Percentiles rank a stretch among this genome's conserved stretches.
These are phyloP conservation scores for Mortierella antarctica DNA, from an alignment of 192 early-diverging fungal genomes.

Conservation along the genomic window DNA sequence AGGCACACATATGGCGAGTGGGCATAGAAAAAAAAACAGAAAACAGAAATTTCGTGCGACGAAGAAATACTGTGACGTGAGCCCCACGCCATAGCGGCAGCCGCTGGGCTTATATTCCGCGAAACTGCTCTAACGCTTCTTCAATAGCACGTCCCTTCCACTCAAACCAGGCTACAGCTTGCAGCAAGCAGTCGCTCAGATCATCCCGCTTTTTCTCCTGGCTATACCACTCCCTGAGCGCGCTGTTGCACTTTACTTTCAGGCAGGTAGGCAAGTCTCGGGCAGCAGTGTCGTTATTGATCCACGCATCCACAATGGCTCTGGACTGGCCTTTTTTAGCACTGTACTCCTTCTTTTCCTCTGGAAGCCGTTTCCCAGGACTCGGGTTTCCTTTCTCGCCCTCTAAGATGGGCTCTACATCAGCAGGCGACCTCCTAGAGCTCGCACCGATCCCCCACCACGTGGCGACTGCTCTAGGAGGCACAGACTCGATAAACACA, in stretches of 20 bases:
- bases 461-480: slow-evolving; percentile 21
- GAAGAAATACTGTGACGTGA: too few species aligned
- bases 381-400: not conserved
- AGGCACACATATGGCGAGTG: too few species aligned
- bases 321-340: slow-evolving; percentile 4
- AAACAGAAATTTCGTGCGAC: too few species aligned
- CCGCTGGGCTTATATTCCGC: not conserved
- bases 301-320: slow-evolving; percentile 8
- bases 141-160: slow-evolving; percentile 51
- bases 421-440: not conserved
- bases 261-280: too few species aligned
- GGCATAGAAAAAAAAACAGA: too few species aligned
- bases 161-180: slow-evolving; percentile 60
- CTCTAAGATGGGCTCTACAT: not conserved
- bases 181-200: slow-evolving; percentile 60
- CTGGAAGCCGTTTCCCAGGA: too few species aligned
- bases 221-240: slow-evolving; percentile 30
- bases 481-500: slow-evolving; percentile 23
- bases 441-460: slow-evolving; percentile 37
- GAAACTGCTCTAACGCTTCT: slow-evolving; percentile 20
- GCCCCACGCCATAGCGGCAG: too few species aligned
- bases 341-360: not conserved
- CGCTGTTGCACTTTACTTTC: slow-evolving; percentile 1
- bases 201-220: slow-evolving; percentile 60
- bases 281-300: not conserved